A percentile compares a stretch with the other conserved stretches of the same genome.
Evolutionary conservation across 345 rosid genomes (phyloP).

Genomic region (Hibiscus syriacus): DNA sequence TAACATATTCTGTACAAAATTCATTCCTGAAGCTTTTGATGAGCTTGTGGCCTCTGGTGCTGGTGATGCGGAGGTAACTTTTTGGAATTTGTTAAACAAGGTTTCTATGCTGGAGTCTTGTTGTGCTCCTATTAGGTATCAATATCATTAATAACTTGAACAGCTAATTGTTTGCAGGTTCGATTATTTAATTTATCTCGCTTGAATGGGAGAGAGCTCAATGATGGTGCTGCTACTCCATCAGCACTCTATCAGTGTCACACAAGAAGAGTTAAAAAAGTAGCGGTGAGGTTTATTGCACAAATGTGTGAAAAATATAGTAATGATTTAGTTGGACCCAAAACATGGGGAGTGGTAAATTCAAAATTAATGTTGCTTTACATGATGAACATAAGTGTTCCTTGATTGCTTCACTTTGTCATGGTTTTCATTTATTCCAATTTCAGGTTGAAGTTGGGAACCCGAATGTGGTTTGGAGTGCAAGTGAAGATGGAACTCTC

Average conservation of each 20-base stretch:
- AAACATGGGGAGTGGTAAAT: background rate
- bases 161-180: conserved; percentile 40
- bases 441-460: conserved; percentile 87
- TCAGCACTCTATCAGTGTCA: too few species aligned
- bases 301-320: conserved; percentile 6
- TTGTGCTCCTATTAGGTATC: conserved; percentile 4
- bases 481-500: too few species aligned
- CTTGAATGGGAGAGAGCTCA: too few species aligned
- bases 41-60: conserved; percentile 92
- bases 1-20: too few species aligned
- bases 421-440: conserved; percentile 7
- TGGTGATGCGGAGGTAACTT: conserved; percentile 87
- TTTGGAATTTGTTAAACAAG: background rate
- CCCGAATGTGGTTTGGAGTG: conserved; percentile 96
- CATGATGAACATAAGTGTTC: background rate
- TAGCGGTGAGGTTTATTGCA: conserved; percentile 62
- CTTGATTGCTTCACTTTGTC: conserved; percentile 5
- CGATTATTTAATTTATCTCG: conserved; percentile 80
- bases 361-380: background rate
- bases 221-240: too few species aligned
- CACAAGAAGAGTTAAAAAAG: conserved; percentile 79
- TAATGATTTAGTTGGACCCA: background rate
- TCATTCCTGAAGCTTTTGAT: conserved; percentile 93
- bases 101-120: background rate
- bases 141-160: conserved; percentile 13